Conservation (phyloP, 2,329 filamentous ascomycete genomes). For the Ilyonectria robusta region DNA sequence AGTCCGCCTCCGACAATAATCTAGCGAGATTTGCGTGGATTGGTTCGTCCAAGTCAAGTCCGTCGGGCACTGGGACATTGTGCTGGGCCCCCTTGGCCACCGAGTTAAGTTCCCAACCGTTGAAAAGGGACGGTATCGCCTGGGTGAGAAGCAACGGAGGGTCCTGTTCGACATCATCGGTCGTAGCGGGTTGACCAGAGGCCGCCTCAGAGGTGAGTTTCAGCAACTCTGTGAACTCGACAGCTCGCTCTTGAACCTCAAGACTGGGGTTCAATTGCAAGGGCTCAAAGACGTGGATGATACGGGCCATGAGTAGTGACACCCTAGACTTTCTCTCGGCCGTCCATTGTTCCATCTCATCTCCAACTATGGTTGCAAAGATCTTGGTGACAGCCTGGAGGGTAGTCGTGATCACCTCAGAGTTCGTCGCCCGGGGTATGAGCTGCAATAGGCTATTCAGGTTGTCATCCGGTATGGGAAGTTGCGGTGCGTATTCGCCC, state of each 20-base stretch:
- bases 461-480: conserved; percentile 79
- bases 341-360: conserved; percentile 78
- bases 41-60: conserved; percentile 83
- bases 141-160: conserved; percentile 89
- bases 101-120: conserved; percentile 90
- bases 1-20: conserved; percentile 74
- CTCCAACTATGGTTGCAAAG: conserved; percentile 79
- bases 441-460: conserved; percentile 82
- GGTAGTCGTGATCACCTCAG: conserved; percentile 81
- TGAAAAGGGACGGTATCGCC: conserved; percentile 89
- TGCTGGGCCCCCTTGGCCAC: conserved; percentile 86
- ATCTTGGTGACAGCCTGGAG: conserved; percentile 90
- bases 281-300: conserved; percentile 86
- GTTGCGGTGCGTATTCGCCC: conserved; percentile 86
- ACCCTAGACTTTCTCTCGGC: conserved; percentile 80
- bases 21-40: conserved; percentile 82
- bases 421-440: conserved; percentile 68
- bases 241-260: conserved; percentile 94
- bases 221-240: conserved; percentile 92
- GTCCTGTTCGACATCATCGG: conserved; percentile 70
- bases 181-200: conserved; percentile 73
- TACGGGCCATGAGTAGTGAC: conserved; percentile 83
- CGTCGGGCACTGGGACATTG: conserved; percentile 85
- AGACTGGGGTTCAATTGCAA: conserved; percentile 86
- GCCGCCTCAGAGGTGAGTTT: conserved; percentile 88